Conservation (phyloP, 306 rosid species). For the Vigna radiata region DNA sequence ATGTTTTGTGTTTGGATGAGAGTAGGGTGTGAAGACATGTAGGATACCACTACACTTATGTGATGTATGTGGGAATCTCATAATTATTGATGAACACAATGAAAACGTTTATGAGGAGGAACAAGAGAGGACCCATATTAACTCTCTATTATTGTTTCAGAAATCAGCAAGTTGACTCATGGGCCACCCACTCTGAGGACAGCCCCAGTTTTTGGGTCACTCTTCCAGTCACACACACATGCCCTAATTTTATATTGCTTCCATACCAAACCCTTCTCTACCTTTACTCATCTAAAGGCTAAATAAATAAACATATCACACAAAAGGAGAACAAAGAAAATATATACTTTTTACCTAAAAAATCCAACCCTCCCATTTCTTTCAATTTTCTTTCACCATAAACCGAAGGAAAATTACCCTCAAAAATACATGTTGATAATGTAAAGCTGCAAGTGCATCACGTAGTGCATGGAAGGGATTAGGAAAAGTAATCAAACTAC, state of each 20-base stretch:
- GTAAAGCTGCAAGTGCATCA: constrained; percentile 1
- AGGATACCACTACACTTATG: constrained; percentile 51
- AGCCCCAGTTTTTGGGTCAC: constrained; percentile 34
- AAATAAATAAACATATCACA: background rate
- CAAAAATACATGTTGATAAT: background rate
- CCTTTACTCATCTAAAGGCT: constrained; percentile 3
- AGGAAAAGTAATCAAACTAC: constrained; percentile 18
- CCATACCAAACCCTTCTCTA: constrained; percentile 37
- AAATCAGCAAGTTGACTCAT: constrained; percentile 55
- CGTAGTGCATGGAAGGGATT: constrained; percentile 19
- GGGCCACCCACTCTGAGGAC: constrained; percentile 46
- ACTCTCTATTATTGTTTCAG: constrained; percentile 57
- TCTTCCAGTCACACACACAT: constrained; percentile 17
- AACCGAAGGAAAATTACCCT: background rate
- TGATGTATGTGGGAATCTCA: constrained; percentile 52
- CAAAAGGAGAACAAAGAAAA: constrained; percentile 16
- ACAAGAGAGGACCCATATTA: constrained; percentile 51
- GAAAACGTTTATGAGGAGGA: constrained; percentile 40
- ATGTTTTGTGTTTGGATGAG: constrained; percentile 35
- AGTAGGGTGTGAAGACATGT: constrained; percentile 46
- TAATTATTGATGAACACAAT: constrained; percentile 54
- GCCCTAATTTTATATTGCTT: constrained; percentile 31
- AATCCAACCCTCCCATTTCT: constrained; percentile 9
- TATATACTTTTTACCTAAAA: constrained; percentile 2
- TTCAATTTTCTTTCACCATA: background rate